Conservation (phyloP, 1,284 basidiomycete species). For the Ceratobasidium papillatum region DNA sequence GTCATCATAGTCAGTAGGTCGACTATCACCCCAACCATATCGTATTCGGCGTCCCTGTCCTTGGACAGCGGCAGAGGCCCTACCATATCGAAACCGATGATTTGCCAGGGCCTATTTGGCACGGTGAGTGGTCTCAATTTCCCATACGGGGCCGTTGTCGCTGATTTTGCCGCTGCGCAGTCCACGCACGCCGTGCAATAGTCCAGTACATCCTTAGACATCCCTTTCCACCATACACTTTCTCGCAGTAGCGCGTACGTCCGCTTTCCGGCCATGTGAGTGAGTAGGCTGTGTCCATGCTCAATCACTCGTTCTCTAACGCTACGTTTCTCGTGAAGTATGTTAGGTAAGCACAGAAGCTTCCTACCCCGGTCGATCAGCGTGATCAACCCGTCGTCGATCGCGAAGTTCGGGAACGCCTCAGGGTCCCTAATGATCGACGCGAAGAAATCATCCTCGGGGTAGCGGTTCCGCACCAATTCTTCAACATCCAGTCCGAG, state of each 20-base stretch:
- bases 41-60: conserved; percentile 51
- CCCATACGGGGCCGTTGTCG: conserved; percentile 48
- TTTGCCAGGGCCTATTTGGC: conserved; percentile 53
- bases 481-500: not conserved
- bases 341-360: conserved; percentile 53
- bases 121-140: conserved; percentile 51
- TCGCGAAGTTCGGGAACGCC: conserved; percentile 48
- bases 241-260: conserved; percentile 40
- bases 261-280: conserved; percentile 44
- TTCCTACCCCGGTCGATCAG: conserved; percentile 42
- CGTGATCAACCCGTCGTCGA: conserved; percentile 48
- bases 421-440: conserved; percentile 46
- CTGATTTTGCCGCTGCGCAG: conserved; percentile 38
- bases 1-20: conserved; percentile 53
- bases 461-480: conserved; percentile 39
- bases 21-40: conserved; percentile 55
- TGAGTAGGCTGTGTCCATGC: conserved; percentile 18
- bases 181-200: conserved; percentile 41
- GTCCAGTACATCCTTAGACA: conserved; percentile 39
- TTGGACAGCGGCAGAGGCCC: conserved; percentile 54
- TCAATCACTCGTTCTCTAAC: conserved; percentile 34
- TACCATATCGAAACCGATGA: conserved; percentile 58
- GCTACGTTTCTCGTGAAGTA: conserved; percentile 10
- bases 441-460: conserved; percentile 48
- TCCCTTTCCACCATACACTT: conserved; percentile 45